These are phyloP conservation scores for Amoebophrya sp. DNA, from an alignment of 169 alveolate species.

Conservation along the genomic window DNA sequence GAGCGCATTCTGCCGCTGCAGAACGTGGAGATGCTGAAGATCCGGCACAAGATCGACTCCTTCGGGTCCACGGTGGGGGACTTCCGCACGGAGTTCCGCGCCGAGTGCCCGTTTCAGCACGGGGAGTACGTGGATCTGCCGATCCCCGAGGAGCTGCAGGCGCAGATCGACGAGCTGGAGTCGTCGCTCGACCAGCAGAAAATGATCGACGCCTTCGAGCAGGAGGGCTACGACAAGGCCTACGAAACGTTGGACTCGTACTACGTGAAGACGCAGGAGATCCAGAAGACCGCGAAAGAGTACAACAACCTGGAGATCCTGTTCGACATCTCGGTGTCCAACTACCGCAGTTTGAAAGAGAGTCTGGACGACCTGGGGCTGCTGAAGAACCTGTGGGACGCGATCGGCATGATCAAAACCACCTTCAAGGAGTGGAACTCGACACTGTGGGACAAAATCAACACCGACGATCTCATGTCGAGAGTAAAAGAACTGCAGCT, in stretches of 20 bases:
- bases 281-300: constrained; percentile 60
- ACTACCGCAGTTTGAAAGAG: constrained; percentile 74
- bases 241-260: constrained; percentile 54
- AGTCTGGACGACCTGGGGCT: constrained; percentile 51
- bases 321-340: constrained; percentile 75
- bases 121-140: constrained; percentile 27
- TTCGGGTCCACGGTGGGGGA: constrained; percentile 52
- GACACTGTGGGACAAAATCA: constrained; percentile 79
- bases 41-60: constrained; percentile 50
- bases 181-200: constrained; percentile 40
- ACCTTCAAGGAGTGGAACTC: constrained; percentile 80
- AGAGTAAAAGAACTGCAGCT: constrained; percentile 20
- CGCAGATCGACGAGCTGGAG: constrained; percentile 41
- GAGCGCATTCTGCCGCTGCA: constrained; percentile 62
- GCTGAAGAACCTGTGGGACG: constrained; percentile 83
- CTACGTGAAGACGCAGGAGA: constrained; percentile 47
- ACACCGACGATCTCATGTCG: constrained; percentile 55
- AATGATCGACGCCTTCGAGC: constrained; percentile 34
- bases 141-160: constrained; percentile 22
- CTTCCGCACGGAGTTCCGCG: constrained; percentile 41
- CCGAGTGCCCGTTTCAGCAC: constrained; percentile 29
- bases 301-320: constrained; percentile 78
- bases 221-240: constrained; percentile 40
- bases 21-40: constrained; percentile 58
- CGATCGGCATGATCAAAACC: constrained; percentile 57